Evolutionary conservation across 345 rosid species (phyloP).

Genomic region (Melaleuca quinquenervia): DNA sequence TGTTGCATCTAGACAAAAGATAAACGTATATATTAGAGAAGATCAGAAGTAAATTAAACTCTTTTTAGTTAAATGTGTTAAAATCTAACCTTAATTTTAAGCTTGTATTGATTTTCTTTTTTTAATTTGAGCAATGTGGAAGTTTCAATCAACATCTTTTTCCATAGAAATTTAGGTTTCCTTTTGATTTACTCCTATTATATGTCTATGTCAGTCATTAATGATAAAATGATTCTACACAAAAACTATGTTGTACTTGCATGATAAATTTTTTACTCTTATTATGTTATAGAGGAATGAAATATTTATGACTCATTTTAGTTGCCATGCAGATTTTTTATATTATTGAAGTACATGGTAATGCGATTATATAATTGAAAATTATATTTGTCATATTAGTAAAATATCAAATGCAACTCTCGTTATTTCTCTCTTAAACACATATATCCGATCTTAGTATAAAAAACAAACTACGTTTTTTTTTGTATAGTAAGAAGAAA

Average conservation of each 20-base stretch:
- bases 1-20: not conserved
- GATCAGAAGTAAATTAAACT: not conserved
- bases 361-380: too few relatives aligned
- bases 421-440: too few relatives aligned
- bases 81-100: not conserved
- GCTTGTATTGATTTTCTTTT: not conserved
- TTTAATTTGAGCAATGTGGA: not conserved
- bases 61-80: not conserved
- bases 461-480: too few relatives aligned
- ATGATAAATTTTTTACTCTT: too few relatives aligned
- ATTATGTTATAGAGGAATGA: not conserved
- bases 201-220: not conserved
- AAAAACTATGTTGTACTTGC: not conserved
- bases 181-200: not conserved
- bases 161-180: not conserved
- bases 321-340: not conserved
- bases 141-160: too few relatives aligned
- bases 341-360: too few relatives aligned
- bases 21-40: not conserved
- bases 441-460: too few relatives aligned
- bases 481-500: too few relatives aligned
- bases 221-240: not conserved
- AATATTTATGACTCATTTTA: too few relatives aligned
- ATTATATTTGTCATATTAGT: too few relatives aligned
- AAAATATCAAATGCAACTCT: too few relatives aligned